Conservation (phyloP, 352 stramenopile species). For the Phytophthora pini region DNA sequence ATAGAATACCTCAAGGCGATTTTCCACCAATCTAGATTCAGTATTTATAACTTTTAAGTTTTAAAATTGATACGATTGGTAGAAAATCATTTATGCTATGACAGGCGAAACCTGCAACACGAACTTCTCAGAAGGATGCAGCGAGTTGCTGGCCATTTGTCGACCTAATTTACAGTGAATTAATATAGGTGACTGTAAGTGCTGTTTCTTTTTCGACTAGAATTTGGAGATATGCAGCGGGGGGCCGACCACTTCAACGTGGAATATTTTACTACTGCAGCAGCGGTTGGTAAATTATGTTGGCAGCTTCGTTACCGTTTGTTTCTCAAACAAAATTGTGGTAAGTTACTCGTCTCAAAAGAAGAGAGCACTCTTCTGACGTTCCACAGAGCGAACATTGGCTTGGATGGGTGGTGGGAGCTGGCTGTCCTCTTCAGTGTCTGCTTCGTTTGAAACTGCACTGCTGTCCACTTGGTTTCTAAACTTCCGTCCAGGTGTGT, state of each 20-base stretch:
- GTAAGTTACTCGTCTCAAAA: slow-evolving; percentile 9
- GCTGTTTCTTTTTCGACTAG: too few species aligned
- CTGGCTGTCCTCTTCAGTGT: slow-evolving; percentile 4
- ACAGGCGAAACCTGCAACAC: neutral
- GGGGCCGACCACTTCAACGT: too few species aligned
- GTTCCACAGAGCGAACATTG: slow-evolving; percentile 21
- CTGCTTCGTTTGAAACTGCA: neutral
- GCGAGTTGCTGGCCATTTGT: neutral
- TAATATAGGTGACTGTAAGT: too few species aligned
- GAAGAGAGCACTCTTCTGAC: slow-evolving; percentile 15
- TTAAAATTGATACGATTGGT: neutral
- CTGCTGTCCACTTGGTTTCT: slow-evolving; percentile 11
- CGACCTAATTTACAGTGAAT: neutral
- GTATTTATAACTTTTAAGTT: neutral
- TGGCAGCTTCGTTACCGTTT: too few species aligned
- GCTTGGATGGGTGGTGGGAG: slow-evolving; percentile 24
- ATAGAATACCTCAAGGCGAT: slow-evolving; percentile 1
- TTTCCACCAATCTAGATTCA: slow-evolving; percentile 4
- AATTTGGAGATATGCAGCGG: too few species aligned
- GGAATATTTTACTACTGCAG: too few species aligned
- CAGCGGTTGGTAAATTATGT: too few species aligned
- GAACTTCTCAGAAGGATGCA: slow-evolving; percentile 4
- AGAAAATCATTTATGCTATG: neutral
- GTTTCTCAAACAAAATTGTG: too few species aligned
- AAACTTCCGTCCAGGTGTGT: slow-evolving; percentile 10